These are phyloP conservation scores for Phytophthora pinifolia DNA, from an alignment of 352 stramenopile species.

Conservation along the genomic window DNA sequence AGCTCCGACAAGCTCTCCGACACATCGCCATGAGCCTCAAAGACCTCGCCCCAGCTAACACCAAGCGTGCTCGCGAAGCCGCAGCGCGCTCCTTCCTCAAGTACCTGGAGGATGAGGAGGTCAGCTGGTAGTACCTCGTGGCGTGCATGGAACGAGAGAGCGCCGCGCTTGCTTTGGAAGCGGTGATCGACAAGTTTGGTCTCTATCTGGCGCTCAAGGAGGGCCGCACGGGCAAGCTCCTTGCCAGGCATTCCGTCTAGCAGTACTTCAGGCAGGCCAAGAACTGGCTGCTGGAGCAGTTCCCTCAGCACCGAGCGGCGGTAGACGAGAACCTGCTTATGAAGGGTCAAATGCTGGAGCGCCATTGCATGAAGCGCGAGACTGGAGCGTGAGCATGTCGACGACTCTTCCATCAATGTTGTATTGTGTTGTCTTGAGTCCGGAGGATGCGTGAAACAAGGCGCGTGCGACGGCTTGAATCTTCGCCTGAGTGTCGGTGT, in stretches of 20 bases:
- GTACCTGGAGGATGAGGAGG: no score
- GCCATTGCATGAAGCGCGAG: slow-evolving; percentile 17
- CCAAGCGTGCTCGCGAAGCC: slow-evolving; percentile 15
- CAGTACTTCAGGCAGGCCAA: slow-evolving; percentile 27
- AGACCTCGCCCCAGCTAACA: slow-evolving; percentile 17
- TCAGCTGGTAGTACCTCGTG: no score
- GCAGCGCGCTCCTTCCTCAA: slow-evolving; percentile 20
- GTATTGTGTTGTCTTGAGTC: no score
- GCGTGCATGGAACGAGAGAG: no score
- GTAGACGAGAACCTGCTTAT: slow-evolving; percentile 14
- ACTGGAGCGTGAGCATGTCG: slow-evolving; percentile 3
- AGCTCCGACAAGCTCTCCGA: slow-evolving; percentile 2
- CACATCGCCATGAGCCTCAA: slow-evolving; percentile 17
- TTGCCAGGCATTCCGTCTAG: slow-evolving; percentile 17
- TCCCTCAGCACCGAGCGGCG: slow-evolving; percentile 5
- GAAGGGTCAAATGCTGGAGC: slow-evolving; percentile 16
- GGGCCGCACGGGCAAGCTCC: slow-evolving; percentile 7
- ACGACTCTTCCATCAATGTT: no score
- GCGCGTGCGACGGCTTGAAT: no score
- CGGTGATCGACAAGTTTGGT: slow-evolving; percentile 26
- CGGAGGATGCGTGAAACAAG: no score
- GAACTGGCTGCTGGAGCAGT: slow-evolving; percentile 21
- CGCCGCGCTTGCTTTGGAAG: no score
- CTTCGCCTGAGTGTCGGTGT: no score
- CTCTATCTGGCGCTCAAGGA: slow-evolving; percentile 24